These are phyloP conservation scores for Vitis hybrid DNA, from an alignment of 177 flowering plant species.

Conservation along the genomic window DNA sequence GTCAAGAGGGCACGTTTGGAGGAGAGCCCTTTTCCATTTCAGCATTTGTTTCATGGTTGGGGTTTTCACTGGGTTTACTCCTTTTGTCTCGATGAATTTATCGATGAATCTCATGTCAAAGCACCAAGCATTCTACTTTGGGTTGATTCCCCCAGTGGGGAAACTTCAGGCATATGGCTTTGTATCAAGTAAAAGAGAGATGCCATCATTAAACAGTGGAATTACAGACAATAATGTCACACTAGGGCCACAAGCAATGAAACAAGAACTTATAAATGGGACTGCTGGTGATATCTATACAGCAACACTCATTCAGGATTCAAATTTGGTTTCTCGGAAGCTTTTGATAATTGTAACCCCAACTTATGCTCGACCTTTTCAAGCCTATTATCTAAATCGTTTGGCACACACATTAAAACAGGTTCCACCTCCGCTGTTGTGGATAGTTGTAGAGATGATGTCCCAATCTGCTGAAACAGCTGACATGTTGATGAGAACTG, in stretches of 20 bases:
- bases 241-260: conserved; percentile 15
- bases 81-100: conserved; percentile 42
- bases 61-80: conserved; percentile 61
- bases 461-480: conserved; percentile 77
- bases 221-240: conserved; percentile 13
- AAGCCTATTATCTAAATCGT: conserved; percentile 76
- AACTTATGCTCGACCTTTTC: conserved; percentile 55
- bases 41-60: conserved; percentile 64
- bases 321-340: conserved; percentile 30
- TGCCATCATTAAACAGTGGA: conserved; percentile 7
- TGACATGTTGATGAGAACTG: conserved; percentile 60
- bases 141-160: conserved; percentile 23
- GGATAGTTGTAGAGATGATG: conserved; percentile 89
- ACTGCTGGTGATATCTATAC: conserved; percentile 12
- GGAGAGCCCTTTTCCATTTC: conserved; percentile 60
- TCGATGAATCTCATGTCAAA: conserved; percentile 41
- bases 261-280: conserved; percentile 16
- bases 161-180: conserved; percentile 18
- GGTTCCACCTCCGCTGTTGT: conserved; percentile 68
- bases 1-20: conserved; percentile 57
- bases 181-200: conserved; percentile 10
- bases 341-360: conserved; percentile 85
- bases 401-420: conserved; percentile 64
- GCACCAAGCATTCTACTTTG: conserved; percentile 51
- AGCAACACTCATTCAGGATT: conserved; percentile 20